Evolutionary conservation across 495 filamentous ascomycete genomes (phyloP).

Genomic region (Penicillium goetzii): DNA sequence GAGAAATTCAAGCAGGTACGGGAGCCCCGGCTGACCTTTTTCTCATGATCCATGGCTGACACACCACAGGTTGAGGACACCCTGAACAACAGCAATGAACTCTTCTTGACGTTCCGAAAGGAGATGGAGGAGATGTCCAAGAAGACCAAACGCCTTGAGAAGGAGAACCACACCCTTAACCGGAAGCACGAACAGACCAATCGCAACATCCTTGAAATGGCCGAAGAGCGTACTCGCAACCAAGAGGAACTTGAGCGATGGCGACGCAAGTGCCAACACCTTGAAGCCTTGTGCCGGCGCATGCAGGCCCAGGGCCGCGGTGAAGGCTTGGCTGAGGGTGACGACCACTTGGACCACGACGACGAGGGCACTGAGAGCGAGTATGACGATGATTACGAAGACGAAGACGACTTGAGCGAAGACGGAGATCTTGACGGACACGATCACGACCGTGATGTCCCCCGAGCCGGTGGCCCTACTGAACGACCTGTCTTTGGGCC

Average conservation of each 20-base stretch:
- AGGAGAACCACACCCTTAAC: conserved; percentile 89
- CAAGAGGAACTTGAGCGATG: conserved; percentile 79
- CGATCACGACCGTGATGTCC: conserved; percentile 41
- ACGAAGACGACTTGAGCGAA: conserved; percentile 69
- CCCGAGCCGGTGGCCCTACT: conserved; percentile 38
- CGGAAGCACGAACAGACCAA: conserved; percentile 93
- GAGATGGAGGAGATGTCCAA: conserved; percentile 99
- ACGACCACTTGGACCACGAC: conserved; percentile 62
- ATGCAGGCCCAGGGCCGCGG: conserved; percentile 92
- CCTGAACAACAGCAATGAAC: conserved; percentile 96
- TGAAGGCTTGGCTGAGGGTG: conserved; percentile 55
- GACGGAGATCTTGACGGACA: conserved; percentile 68
- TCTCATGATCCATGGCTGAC: conserved; percentile 28
- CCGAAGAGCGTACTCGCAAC: conserved; percentile 85
- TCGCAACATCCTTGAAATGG: conserved; percentile 96
- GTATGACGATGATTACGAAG: conserved; percentile 70
- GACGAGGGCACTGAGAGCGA: conserved; percentile 73
- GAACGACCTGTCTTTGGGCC: conserved; percentile 58
- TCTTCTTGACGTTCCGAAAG: conserved; percentile 96
- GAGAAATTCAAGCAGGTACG: conserved; percentile 99
- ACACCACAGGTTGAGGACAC: conserved; percentile 89
- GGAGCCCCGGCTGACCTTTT: conserved; percentile 13
- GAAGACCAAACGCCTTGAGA: conserved; percentile 96
- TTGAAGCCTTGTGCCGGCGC: conserved; percentile 88
- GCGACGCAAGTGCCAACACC: conserved; percentile 87